Evolutionary conservation across 345 rosid genomes (phyloP), one percentile per base, ranked within the genome.

Genomic region (Viola odorata): DNA sequence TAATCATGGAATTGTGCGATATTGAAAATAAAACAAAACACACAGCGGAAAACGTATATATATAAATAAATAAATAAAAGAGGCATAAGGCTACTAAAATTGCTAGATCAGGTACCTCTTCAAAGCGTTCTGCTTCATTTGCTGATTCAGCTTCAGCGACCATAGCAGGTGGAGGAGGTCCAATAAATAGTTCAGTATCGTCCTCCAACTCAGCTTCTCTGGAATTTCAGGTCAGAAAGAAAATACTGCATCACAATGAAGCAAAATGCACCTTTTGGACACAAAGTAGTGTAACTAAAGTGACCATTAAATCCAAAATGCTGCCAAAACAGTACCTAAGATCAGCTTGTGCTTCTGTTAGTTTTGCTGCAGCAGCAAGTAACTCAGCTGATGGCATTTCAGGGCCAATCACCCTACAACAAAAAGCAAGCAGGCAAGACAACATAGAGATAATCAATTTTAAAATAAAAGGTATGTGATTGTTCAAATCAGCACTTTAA

Each of bases 111-210:
- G 67, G 62, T 61, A 87, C 96, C 96, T 89, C 96, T 82, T 89
- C 98, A 59, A 89, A 89, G 45, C 94, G 88, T 81, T 92, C 96
- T 37, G 98, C 98, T 67, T 92, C 98, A 54, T 92, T 89, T 14
- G 85, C 88, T 16, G 91, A 77, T 77, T 77, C 96, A 58, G 81
- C 96, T 82, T 92, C 96, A 56, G 96, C 91, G 74, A 87, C 91
- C 77, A 89, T 48, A 64, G 96, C 88, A 17, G 96, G 90, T 37
- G 96, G 94, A 32, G 96, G 87, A 71, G 96, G 95, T 70, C 97
- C 96, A 23, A 92, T 77, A 72, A 92, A 89, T 50, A 82, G 68
- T 58, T 82, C 90, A 70, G 75, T 60, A 75, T 89, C 96, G 80
- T 84, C 94, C 71, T 82, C 96, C 76, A 92, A 45, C 76, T 89